Base-by-base conservation (phyloP, 768 basidiomycete genomes). In the Russula virescens region DNA sequence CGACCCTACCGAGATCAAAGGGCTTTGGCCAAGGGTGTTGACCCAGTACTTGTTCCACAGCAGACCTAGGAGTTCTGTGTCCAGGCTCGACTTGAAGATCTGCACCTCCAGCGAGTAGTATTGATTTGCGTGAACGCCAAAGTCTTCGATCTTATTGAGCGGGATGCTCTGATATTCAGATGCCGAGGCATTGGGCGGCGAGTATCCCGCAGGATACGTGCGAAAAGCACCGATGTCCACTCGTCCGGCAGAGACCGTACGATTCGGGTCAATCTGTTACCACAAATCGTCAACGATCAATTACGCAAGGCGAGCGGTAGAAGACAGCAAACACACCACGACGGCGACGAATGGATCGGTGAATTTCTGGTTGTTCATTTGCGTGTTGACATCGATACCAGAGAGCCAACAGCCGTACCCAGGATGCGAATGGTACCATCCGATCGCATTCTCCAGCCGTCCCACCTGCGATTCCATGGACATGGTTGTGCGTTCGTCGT, bases 31-130 rank as follows among this genome's bases (percentile, higher is more conserved):
- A 43, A 99, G 79, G 2, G 97, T 99, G 69, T 94, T 94, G 26
- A 97, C 93, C 97, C 97, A 99, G 69, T 99, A 99, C 75, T 98
- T 98, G 76, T 99, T 98, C 96, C 96, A 98, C 58, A 99, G 75
- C 71, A 95, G 76, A 23, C 90, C 91, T 47, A 99, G 80, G 3
- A 99, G 77, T 69, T 94, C 86, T 34, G 85, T 87, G 72, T 99
- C 97, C 54, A 95, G 76, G 62, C 82, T 86, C 26, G 88, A 91
- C 74, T 97, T 98, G 84, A 97, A 99, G 56, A 98, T 88, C 71
- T 94, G 87, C 19, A 99, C 89, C 35, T 96, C 94, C 16, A 99
- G 81, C 25, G 84, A 89, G 73, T 99, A 99, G 73, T 99, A 99
- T 64, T 92, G 87, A 70, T 91, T 91, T 38, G 96, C 94, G 70